Percentiles rank a stretch among this genome's conserved stretches.
phyloP scores from a whole-genome alignment of 2,329 filamentous ascomycete species.

The Cytospora chrysosperma region DNA sequence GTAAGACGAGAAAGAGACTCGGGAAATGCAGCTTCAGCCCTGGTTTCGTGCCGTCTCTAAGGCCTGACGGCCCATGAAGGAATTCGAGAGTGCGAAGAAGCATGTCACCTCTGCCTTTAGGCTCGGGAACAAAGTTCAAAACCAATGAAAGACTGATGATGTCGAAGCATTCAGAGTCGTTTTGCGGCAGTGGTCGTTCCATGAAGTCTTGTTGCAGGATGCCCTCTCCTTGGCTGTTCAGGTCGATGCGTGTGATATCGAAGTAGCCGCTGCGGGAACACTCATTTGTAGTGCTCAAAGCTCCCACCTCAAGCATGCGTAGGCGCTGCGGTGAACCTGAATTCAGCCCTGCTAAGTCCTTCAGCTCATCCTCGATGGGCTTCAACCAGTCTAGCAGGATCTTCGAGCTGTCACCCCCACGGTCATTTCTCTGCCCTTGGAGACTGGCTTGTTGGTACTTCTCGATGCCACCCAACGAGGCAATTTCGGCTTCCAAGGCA shows the following conservation, averaged over 20 bases:
- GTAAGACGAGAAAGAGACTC: slow-evolving; percentile 83
- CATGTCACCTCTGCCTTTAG: slow-evolving; percentile 78
- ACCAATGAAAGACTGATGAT: slow-evolving; percentile 90
- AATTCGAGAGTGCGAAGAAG: slow-evolving; percentile 73
- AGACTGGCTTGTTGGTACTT: slow-evolving; percentile 67
- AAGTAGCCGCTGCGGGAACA: slow-evolving; percentile 73
- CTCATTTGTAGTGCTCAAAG: slow-evolving; percentile 79
- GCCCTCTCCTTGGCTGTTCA: slow-evolving; percentile 78
- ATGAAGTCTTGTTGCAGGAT: slow-evolving; percentile 95
- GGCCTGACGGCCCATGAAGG: slow-evolving; percentile 44
- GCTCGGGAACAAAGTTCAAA: slow-evolving; percentile 87
- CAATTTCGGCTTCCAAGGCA: slow-evolving; percentile 52
- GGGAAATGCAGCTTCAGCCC: slow-evolving; percentile 48
- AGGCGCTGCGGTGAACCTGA: slow-evolving; percentile 35
- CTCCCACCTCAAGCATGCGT: slow-evolving; percentile 83
- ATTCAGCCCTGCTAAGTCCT: slow-evolving; percentile 24
- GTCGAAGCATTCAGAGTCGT: slow-evolving; percentile 69
- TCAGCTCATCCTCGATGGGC: slow-evolving; percentile 31
- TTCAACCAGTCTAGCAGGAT: slow-evolving; percentile 64
- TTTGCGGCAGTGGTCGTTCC: slow-evolving; percentile 70
- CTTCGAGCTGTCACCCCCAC: slow-evolving; percentile 66
- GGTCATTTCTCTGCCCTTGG: slow-evolving; percentile 64
- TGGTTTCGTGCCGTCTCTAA: slow-evolving; percentile 18
- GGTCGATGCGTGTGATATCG: slow-evolving; percentile 78
- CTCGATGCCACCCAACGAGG: slow-evolving; percentile 58